Percentiles rank a stretch among this genome's conserved stretches.
These are phyloP conservation scores for Aspergillus proliferans DNA, from an alignment of 2,329 filamentous ascomycete genomes.

Conservation along the genomic window DNA sequence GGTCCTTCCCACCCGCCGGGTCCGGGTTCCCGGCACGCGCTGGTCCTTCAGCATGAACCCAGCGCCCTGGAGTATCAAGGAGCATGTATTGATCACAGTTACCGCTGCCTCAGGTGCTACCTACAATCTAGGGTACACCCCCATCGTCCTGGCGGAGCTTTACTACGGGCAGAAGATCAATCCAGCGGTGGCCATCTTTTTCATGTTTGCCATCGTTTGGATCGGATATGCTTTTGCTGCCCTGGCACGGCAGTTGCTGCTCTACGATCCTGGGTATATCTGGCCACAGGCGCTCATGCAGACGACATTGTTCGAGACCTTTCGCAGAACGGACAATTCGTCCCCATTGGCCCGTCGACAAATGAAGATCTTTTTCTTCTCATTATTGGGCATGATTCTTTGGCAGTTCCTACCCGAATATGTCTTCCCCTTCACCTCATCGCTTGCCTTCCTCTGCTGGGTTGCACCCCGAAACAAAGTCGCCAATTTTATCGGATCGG, in stretches of 20 bases:
- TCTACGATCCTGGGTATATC: constrained; percentile 54
- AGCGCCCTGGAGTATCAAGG: constrained; percentile 52
- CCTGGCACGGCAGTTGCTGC: constrained; percentile 50
- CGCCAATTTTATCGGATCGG: constrained; percentile 56
- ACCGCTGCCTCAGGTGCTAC: constrained; percentile 50
- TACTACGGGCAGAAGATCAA: constrained; percentile 52
- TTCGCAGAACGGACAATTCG: constrained; percentile 43
- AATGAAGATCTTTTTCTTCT: constrained; percentile 52
- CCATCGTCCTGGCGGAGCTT: constrained; percentile 52
- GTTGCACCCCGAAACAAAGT: constrained; percentile 53
- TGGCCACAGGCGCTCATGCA: constrained; percentile 52
- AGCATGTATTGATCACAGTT: constrained; percentile 53
- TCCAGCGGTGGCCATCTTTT: constrained; percentile 51
- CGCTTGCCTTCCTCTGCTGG: constrained; percentile 59
- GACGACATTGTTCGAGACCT: constrained; percentile 54
- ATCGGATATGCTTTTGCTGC: constrained; percentile 56
- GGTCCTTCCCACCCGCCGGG: constrained; percentile 43
- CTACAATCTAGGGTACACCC: constrained; percentile 47
- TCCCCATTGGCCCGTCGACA: constrained; percentile 47
- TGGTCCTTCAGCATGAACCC: constrained; percentile 51
- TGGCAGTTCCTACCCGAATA: constrained; percentile 61
- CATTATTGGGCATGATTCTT: constrained; percentile 47
- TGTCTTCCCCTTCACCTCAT: constrained; percentile 54
- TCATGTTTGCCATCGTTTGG: constrained; percentile 56
- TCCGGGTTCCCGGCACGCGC: constrained; percentile 44